Percentiles rank a stretch among this genome's conserved stretches.
Evolutionary conservation across 2,329 filamentous ascomycete species (phyloP).

Genomic region (Ceratocystis alfenasii): DNA sequence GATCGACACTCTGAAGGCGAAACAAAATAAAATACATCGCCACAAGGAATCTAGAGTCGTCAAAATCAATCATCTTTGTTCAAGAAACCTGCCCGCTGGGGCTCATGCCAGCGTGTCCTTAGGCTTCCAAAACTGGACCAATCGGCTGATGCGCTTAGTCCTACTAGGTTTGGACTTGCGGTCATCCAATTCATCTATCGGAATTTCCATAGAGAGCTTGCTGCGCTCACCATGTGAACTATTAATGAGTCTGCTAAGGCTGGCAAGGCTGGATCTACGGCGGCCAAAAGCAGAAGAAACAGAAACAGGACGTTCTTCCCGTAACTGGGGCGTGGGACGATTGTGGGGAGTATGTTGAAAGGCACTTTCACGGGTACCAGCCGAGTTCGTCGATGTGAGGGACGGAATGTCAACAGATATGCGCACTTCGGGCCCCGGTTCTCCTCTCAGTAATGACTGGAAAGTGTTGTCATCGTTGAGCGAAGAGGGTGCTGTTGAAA

Average conservation of each 20-base stretch:
- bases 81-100: background rate
- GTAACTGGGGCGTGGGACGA: slow-evolving; percentile 35
- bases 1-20: background rate
- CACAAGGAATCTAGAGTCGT: background rate
- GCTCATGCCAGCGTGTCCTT: slow-evolving; percentile 29
- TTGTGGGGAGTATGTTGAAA: slow-evolving; percentile 30
- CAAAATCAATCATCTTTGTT: background rate
- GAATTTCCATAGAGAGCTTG: slow-evolving; percentile 60
- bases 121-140: slow-evolving; percentile 69
- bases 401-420: slow-evolving; percentile 65
- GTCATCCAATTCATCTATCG: slow-evolving; percentile 43
- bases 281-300: slow-evolving; percentile 54
- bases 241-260: slow-evolving; percentile 63
- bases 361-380: slow-evolving; percentile 58
- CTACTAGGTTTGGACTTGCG: slow-evolving; percentile 51
- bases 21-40: background rate
- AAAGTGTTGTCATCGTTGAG: slow-evolving; percentile 59
- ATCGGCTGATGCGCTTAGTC: slow-evolving; percentile 56
- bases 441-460: slow-evolving; percentile 59
- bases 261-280: slow-evolving; percentile 64
- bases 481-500: slow-evolving; percentile 66
- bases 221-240: slow-evolving; percentile 62
- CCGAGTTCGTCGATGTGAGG: slow-evolving; percentile 62
- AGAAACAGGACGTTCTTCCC: slow-evolving; percentile 49
- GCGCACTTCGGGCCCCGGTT: slow-evolving; percentile 59